Base-by-base conservation (phyloP, 345 rosid genomes). In the Noccaea bulbosa region DNA sequence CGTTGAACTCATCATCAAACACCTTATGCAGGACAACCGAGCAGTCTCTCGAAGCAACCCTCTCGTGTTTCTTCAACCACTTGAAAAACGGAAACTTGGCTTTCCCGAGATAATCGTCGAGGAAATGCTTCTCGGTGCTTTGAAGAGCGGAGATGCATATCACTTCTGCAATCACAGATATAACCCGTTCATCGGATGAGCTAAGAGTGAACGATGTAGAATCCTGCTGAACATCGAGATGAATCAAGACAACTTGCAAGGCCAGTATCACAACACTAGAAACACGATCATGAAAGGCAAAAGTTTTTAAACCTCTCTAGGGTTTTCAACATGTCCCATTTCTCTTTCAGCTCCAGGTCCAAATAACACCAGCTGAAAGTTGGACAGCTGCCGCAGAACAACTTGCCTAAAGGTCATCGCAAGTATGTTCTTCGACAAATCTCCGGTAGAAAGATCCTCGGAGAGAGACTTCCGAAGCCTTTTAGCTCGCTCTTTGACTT, bases 371-470 rank as follows among this genome's bases (percentile, higher is more conserved):
- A 93, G 79, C 73, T 91, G 88, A 56, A 93, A 89, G 80, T 78
- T 87, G 90, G 89, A 85, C 20, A 93, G 83, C 74, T 84, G 86
- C 56, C 88, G 81, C 75, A 87, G 24, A 60, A 91, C 92, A 37
- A 93, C 96, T 81, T 91, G 97, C 48, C 92, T 85, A 69, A 91
- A 91, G 6, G 97, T 93, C 91, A 89, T 85, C 3, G 96, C 92
- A 55, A 93, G 92, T 76, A 93, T 85, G 78, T 86, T 88, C 41
- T 69, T 67, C 0, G 96, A 82, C 11, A 81, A 45, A 24, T 79
- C 73, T 50, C 81, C 83, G 0, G 47, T 50, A 5, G 85, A 70
- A 70, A 86, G 47, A 74, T 87, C 92, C 66, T 81, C 70, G 3
- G 76, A 40, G 34, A 86, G 34, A 48, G 88, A 75, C 14, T 71